These are phyloP conservation scores for Hypoxylon fragiforme DNA, from an alignment of 495 filamentous ascomycete genomes.

Conservation along the genomic window DNA sequence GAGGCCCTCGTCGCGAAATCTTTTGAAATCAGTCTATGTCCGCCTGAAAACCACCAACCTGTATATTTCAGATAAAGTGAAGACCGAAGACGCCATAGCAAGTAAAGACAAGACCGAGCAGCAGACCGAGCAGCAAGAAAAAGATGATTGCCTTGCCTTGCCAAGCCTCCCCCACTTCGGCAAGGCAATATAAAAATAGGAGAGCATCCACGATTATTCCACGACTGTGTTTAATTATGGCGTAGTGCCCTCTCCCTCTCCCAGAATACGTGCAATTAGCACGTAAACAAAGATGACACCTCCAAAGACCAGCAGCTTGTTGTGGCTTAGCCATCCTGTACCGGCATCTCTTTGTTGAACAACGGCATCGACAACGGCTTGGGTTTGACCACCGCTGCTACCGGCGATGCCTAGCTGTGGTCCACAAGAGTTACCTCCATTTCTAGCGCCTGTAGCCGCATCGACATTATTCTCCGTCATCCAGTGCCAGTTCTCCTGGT, in stretches of 20 bases:
- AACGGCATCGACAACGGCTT: constrained; percentile 76
- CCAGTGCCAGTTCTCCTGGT: constrained; percentile 92
- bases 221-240: constrained; percentile 1
- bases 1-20: background rate
- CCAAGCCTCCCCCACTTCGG: no score
- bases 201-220: background rate
- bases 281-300: constrained; percentile 76
- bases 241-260: constrained; percentile 36
- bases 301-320: constrained; percentile 72
- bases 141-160: no score
- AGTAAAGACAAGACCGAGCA: background rate
- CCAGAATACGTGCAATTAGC: constrained; percentile 72
- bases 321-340: constrained; percentile 74
- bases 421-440: constrained; percentile 58
- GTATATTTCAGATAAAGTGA: background rate
- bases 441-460: constrained; percentile 68
- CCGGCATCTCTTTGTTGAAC: constrained; percentile 77
- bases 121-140: no score
- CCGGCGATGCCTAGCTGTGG: constrained; percentile 67
- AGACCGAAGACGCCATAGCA: background rate
- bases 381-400: constrained; percentile 69
- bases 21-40: constrained; percentile 11
- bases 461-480: constrained; percentile 84
- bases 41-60: background rate
- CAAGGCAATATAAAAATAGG: background rate